Base-by-base conservation (phyloP, 495 filamentous ascomycete species). In the Talaromyces trachyspermus region DNA sequence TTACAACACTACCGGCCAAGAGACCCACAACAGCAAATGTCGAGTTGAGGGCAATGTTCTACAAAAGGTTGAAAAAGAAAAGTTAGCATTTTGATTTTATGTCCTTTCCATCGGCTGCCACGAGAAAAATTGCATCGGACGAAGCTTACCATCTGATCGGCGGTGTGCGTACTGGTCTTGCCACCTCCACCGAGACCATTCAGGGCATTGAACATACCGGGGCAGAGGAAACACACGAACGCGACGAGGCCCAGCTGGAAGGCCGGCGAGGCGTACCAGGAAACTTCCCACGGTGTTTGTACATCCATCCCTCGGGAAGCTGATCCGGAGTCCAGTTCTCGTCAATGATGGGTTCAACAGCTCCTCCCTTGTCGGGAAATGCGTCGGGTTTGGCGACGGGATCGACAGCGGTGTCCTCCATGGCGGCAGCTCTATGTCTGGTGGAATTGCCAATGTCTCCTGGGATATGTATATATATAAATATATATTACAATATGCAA, bases 141-240 rank as follows among this genome's bases (percentile, higher is more conserved):
- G 22, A 8, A 55, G 59, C 60, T 48, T 52, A 69, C 66, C 53
- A 66, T 72, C 32, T 67, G 60, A 44, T 72, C 72, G 38, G 64
- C 68, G 30, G 69, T 55, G 5, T 27, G 51, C 11, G 61, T 42
- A 48, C 72, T 62, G 7, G 70, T 39, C 48, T 73, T 69, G 41
- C 76, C 76, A 49, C 65, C 76, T 27, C 76, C 76, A 30, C 76
- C 76, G 25, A 79, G 59, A 30, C 76, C 76, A 48, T 60, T 60
- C 32, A 79, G 57, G 12, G 76, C 86, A 59, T 91, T 92, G 70
- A 85, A 91, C 77, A 79, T 80, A 61, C 85, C 85, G 11, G 88
- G 87, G 58, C 87, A 91, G 51, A 92, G 61, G 74, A 92, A 91
- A 62, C 88, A 94, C 35, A 89, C 86, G 42, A 75, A 69, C 37